These are phyloP conservation scores for Sclerotinia nivalis DNA, from an alignment of 2,329 filamentous ascomycete genomes.

Conservation along the genomic window DNA sequence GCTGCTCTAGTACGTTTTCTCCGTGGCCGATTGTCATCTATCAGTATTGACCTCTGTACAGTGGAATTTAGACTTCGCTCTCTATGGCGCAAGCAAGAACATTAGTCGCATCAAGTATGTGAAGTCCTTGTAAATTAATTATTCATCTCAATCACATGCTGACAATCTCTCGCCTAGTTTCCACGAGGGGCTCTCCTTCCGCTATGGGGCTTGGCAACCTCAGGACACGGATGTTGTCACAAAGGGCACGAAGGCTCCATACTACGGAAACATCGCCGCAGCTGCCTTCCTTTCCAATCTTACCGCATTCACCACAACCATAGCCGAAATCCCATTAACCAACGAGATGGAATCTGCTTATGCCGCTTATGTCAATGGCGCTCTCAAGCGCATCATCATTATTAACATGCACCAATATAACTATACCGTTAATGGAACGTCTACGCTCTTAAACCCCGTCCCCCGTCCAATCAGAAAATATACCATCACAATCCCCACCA, in stretches of 20 bases:
- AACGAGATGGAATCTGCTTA: constrained; percentile 52
- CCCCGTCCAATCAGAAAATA: constrained; percentile 45
- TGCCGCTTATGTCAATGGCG: constrained; percentile 51
- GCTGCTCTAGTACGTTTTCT: constrained; percentile 50
- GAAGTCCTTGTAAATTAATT: not conserved
- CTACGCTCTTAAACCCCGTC: constrained; percentile 35
- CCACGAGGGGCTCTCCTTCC: constrained; percentile 64
- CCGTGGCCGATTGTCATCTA: not conserved
- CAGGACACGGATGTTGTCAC: constrained; percentile 51
- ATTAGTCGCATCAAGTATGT: constrained; percentile 54
- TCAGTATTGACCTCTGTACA: not conserved
- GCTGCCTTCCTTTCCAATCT: constrained; percentile 56
- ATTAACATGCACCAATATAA: constrained; percentile 63
- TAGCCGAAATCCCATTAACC: constrained; percentile 51
- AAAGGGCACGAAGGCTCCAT: constrained; percentile 61
- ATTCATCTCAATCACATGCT: not conserved
- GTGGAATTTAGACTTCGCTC: constrained; percentile 63
- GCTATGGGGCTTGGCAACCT: constrained; percentile 63
- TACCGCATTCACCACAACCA: constrained; percentile 42
- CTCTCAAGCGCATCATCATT: constrained; percentile 52
- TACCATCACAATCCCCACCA: constrained; percentile 43
- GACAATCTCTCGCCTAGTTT: constrained; percentile 42
- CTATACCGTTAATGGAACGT: constrained; percentile 50
- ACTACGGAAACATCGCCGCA: constrained; percentile 62
- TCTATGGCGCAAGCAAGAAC: constrained; percentile 56